Evolutionary conservation across 2,329 filamentous ascomycete genomes (phyloP).

Genomic region (Trichoderma atroviride): DNA sequence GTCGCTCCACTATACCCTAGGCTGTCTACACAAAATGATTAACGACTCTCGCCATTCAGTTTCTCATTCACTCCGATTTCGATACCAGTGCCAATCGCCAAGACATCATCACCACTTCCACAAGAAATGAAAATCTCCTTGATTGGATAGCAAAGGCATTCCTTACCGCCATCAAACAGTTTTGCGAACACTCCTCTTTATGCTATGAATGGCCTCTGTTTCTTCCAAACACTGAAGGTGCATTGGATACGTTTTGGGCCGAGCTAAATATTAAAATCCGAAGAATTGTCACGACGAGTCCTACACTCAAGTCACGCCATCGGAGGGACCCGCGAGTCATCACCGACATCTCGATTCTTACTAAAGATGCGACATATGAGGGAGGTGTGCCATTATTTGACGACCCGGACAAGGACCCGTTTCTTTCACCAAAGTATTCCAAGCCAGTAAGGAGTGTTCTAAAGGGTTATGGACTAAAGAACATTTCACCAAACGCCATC

Average conservation of each 20-base stretch:
- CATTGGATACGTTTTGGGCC: neutral
- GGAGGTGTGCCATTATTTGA: neutral
- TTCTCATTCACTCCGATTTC: neutral
- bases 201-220: neutral
- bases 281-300: neutral
- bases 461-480: neutral
- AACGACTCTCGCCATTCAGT: neutral
- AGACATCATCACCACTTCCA: neutral
- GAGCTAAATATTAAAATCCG: neutral
- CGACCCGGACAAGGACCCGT: neutral
- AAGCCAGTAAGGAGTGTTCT: neutral
- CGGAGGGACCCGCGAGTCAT: neutral
- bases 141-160: neutral
- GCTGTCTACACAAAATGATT: neutral
- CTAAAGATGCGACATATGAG: neutral
- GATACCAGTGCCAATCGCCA: neutral
- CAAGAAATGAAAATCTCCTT: neutral
- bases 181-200: neutral
- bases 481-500: neutral
- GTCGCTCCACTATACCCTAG: neutral
- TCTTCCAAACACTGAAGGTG: neutral
- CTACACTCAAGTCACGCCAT: neutral
- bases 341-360: neutral
- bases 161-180: neutral
- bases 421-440: neutral